A percentile compares a stretch with the other conserved stretches of the same genome.
phyloP scores from a whole-genome alignment of 495 filamentous ascomycete species.

The Penicillium cosmopolitanum region DNA sequence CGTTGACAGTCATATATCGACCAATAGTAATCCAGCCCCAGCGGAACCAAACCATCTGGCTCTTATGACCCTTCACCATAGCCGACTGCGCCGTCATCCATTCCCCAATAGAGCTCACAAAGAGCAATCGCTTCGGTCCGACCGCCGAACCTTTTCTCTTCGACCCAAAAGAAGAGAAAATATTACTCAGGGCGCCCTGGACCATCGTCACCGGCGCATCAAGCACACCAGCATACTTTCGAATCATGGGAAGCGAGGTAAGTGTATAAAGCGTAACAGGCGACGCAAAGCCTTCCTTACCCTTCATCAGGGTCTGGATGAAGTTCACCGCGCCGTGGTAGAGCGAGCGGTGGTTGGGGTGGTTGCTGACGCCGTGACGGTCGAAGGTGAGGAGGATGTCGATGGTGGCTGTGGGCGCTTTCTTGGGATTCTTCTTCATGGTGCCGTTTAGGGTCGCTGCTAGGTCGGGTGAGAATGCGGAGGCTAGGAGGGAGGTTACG shows the following conservation, averaged over 20 bases:
- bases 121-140: conserved; percentile 61
- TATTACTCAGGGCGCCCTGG: conserved; percentile 41
- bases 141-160: conserved; percentile 28
- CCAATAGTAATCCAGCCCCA: conserved; percentile 94
- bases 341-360: conserved; percentile 90
- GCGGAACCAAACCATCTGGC: conserved; percentile 98
- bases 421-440: conserved; percentile 28
- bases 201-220: conserved; percentile 71
- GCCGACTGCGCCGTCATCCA: conserved; percentile 74
- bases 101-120: conserved; percentile 64
- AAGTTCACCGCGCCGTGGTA: conserved; percentile 81
- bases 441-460: conserved; percentile 27
- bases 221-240: conserved; percentile 80
- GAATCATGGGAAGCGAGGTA: conserved; percentile 63
- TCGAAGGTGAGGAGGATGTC: conserved; percentile 92
- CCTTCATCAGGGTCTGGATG: conserved; percentile 61
- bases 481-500: conserved; percentile 68
- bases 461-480: conserved; percentile 68
- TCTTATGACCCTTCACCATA: conserved; percentile 86
- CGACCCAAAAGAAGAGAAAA: conserved; percentile 35
- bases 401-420: conserved; percentile 62
- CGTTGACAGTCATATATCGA: conserved; percentile 95
- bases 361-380: conserved; percentile 71
- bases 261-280: conserved; percentile 86
- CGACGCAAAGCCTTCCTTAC: conserved; percentile 65